Percentiles rank a stretch among this genome's conserved stretches.
phyloP scores from a whole-genome alignment of 805 yeast species.

The Maudiozyma serrabonitensis region DNA sequence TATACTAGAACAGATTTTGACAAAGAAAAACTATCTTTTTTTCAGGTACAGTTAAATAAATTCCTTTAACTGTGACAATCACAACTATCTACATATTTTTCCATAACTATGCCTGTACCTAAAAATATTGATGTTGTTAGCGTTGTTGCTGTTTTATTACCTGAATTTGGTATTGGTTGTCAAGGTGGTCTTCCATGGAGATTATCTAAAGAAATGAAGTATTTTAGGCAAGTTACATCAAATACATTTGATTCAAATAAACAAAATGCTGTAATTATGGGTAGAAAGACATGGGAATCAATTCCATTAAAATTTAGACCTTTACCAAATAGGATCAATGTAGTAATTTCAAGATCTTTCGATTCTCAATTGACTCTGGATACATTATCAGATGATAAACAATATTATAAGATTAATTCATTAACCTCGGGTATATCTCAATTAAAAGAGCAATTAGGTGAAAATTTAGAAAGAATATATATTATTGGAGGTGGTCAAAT shows the following conservation, averaged over 20 bases:
- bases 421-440: slow-evolving; percentile 35
- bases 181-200: slow-evolving; percentile 85
- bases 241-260: slow-evolving; percentile 27
- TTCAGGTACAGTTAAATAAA: too few relatives aligned
- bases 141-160: slow-evolving; percentile 79
- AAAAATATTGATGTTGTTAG: slow-evolving; percentile 39
- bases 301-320: slow-evolving; percentile 83
- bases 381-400: slow-evolving; percentile 3
- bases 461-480: slow-evolving; percentile 47
- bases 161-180: slow-evolving; percentile 75
- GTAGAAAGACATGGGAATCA: slow-evolving; percentile 91
- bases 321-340: slow-evolving; percentile 61
- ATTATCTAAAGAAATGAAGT: slow-evolving; percentile 73
- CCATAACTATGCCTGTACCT: slow-evolving; percentile 1
- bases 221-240: slow-evolving; percentile 67
- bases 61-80: too few relatives aligned
- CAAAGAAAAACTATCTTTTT: too few relatives aligned
- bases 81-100: neutral
- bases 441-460: slow-evolving; percentile 13
- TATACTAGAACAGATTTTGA: too few relatives aligned
- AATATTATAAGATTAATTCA: slow-evolving; percentile 30
- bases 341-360: slow-evolving; percentile 53
- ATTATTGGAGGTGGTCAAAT: slow-evolving; percentile 92
- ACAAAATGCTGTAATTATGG: slow-evolving; percentile 84
- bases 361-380: slow-evolving; percentile 2